These are phyloP conservation scores for Neofusicoccum parvum DNA, from an alignment of 2,329 filamentous ascomycete species.

Conservation along the genomic window DNA sequence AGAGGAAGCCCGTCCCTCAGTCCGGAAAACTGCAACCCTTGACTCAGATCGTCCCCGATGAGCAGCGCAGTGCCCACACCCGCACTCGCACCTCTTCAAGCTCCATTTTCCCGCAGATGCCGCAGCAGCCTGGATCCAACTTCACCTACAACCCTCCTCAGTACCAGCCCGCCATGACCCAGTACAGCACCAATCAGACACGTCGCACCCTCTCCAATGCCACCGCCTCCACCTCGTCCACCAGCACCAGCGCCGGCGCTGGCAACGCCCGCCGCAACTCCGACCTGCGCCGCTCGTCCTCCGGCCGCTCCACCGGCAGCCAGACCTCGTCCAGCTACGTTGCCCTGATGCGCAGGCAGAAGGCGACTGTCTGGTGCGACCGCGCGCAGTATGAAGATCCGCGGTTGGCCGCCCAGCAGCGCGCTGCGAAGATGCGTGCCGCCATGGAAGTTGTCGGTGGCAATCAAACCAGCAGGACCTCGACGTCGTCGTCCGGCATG, in stretches of 20 bases:
- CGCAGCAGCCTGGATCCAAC: constrained; percentile 24
- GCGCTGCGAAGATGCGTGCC: constrained; percentile 83
- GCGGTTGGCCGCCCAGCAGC: constrained; percentile 76
- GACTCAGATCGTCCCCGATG: constrained; percentile 29
- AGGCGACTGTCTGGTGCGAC: constrained; percentile 98
- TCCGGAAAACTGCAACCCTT: constrained; percentile 20
- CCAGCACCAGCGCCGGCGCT: constrained; percentile 47
- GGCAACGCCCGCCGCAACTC: constrained; percentile 53
- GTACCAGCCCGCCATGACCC: constrained; percentile 21
- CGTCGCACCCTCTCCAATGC: constrained; percentile 68
- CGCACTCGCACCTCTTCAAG: constrained; percentile 43
- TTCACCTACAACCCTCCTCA: constrained; percentile 27
- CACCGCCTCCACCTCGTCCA: constrained; percentile 70
- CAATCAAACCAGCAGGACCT: constrained; percentile 39
- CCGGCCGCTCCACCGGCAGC: constrained; percentile 68
- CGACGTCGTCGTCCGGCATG: constrained; percentile 38
- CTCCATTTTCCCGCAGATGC: constrained; percentile 33
- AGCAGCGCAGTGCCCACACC: constrained; percentile 32
- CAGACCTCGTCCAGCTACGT: constrained; percentile 76
- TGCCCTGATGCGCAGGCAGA: constrained; percentile 92
- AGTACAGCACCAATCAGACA: constrained; percentile 27
- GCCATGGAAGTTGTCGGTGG: constrained; percentile 78
- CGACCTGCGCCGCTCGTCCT: constrained; percentile 72
- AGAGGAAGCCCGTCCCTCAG: constrained; percentile 29
- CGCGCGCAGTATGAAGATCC: constrained; percentile 91